Conservation (phyloP, 2,329 filamentous ascomycete genomes). For the Keithomyces neogunnii region DNA sequence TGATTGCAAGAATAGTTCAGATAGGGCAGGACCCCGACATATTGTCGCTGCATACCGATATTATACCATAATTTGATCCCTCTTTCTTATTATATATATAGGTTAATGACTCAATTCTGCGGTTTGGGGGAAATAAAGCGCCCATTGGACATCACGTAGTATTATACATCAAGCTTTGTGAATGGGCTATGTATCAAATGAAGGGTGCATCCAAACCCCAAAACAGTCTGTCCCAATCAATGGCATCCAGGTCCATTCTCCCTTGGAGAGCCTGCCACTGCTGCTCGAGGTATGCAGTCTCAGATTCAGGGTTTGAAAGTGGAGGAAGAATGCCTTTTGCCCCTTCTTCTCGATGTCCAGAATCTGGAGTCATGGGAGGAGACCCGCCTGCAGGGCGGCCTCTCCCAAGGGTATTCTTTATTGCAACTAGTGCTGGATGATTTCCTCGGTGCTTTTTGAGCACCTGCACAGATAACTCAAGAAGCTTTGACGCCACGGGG, state of each 20-base stretch:
- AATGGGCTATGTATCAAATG: conserved; percentile 11
- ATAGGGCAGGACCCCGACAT: neutral
- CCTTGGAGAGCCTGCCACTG: conserved; percentile 18
- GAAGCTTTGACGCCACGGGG: conserved; percentile 18
- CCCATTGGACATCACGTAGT: neutral
- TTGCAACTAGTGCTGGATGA: conserved; percentile 14
- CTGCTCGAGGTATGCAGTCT: conserved; percentile 15
- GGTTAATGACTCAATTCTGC: no score
- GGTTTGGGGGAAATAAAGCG: neutral
- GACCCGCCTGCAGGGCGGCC: conserved; percentile 1
- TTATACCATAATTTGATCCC: neutral
- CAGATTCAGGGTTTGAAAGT: conserved; percentile 6
- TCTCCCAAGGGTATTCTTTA: conserved; percentile 8
- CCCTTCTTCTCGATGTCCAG: conserved; percentile 12
- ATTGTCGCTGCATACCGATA: neutral
- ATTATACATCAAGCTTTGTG: neutral
- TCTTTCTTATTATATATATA: neutral
- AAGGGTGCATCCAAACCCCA: conserved; percentile 26
- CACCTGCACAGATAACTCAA: conserved; percentile 21
- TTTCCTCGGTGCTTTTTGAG: conserved; percentile 22
- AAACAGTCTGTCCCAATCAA: conserved; percentile 27
- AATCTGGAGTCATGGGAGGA: conserved; percentile 22
- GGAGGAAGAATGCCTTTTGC: conserved; percentile 5
- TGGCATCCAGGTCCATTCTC: conserved; percentile 22
- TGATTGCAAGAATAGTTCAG: no score